phyloP scores from a whole-genome alignment of 2,329 filamentous ascomycete species.

The Talaromyces marneffei region DNA sequence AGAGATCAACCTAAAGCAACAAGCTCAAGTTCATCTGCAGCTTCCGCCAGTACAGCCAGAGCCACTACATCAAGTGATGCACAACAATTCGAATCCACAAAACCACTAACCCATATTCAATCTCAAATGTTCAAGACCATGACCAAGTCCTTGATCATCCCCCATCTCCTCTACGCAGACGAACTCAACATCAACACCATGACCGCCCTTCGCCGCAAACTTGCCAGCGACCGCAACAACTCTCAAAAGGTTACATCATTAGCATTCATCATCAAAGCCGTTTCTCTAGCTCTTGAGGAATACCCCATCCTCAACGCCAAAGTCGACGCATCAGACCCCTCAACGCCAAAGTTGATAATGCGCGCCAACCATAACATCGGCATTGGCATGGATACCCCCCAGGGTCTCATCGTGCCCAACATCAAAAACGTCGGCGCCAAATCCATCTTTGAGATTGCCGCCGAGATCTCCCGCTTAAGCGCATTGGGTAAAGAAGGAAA shows the following conservation, averaged over 20 bases:
- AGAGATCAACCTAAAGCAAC: slow-evolving; percentile 36
- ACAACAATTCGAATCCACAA: slow-evolving; percentile 60
- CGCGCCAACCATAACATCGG: slow-evolving; percentile 90
- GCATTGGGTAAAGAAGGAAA: slow-evolving; percentile 67
- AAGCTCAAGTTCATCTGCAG: slow-evolving; percentile 9
- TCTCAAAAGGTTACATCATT: slow-evolving; percentile 75
- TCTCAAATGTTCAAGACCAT: slow-evolving; percentile 96
- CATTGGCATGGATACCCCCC: slow-evolving; percentile 88
- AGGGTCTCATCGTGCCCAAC: slow-evolving; percentile 84
- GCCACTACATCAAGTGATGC: slow-evolving; percentile 34
- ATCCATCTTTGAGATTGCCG: slow-evolving; percentile 71
- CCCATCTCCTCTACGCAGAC: slow-evolving; percentile 93
- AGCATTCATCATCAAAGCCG: slow-evolving; percentile 92
- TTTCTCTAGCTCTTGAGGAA: slow-evolving; percentile 74
- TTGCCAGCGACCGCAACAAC: slow-evolving; percentile 56
- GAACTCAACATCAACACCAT: slow-evolving; percentile 77
- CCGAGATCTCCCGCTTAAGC: slow-evolving; percentile 69
- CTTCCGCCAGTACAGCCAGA: slow-evolving; percentile 9
- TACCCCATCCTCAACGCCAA: slow-evolving; percentile 85
- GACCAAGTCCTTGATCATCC: slow-evolving; percentile 84
- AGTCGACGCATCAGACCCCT: slow-evolving; percentile 57
- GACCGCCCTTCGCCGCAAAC: slow-evolving; percentile 62
- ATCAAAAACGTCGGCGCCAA: slow-evolving; percentile 74
- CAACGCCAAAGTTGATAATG: slow-evolving; percentile 64
- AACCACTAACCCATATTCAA: slow-evolving; percentile 71